Evolutionary conservation across 176 grass and related monocot genomes (phyloP).

Genomic region (Aegilops sharonensis): DNA sequence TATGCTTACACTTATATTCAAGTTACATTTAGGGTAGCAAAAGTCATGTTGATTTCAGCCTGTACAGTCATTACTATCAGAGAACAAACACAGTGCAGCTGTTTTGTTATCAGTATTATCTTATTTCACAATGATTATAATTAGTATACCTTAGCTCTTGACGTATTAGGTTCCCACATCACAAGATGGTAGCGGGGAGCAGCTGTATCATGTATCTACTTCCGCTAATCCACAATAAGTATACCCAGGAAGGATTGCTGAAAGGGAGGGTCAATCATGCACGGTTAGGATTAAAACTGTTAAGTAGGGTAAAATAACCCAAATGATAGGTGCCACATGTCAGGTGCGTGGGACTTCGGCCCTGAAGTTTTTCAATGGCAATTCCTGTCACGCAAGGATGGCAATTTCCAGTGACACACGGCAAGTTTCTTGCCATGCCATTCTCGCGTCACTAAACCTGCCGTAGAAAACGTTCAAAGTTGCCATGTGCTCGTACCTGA

Average conservation of each 20-base stretch:
- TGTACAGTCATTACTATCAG: neutral
- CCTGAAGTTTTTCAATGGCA: too few relatives aligned
- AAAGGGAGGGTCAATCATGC: neutral
- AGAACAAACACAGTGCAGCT: neutral
- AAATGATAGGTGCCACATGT: too few relatives aligned
- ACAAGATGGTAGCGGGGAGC: neutral
- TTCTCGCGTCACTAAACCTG: too few relatives aligned
- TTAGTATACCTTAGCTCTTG: neutral
- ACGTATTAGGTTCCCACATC: neutral
- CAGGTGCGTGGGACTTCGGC: too few relatives aligned
- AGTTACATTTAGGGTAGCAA: neutral
- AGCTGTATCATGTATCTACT: neutral
- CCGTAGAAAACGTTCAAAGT: too few relatives aligned
- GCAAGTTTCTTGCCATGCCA: too few relatives aligned
- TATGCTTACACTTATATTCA: neutral
- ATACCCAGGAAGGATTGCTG: neutral
- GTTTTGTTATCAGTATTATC: neutral
- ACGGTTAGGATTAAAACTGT: neutral
- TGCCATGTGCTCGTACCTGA: too few relatives aligned
- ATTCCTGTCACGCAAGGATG: too few relatives aligned
- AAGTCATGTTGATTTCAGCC: neutral
- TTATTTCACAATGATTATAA: neutral
- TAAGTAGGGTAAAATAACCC: neutral
- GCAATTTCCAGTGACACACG: too few relatives aligned
- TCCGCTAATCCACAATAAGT: neutral